Conservation (phyloP, 768 basidiomycete species). For the Collybiopsis confluens region DNA sequence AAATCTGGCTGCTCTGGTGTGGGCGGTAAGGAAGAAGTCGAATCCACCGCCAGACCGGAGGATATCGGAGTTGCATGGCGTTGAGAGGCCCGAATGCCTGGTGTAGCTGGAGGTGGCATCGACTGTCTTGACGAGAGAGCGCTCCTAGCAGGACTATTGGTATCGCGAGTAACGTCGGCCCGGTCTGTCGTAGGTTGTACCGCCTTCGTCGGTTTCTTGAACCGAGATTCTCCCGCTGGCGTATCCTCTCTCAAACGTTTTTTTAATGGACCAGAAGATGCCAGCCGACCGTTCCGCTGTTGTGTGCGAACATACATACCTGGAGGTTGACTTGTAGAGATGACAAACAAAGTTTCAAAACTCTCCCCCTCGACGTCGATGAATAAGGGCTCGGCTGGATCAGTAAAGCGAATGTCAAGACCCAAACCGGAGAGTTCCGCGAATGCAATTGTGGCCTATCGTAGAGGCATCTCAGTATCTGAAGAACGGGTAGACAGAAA, state of each 20-base stretch:
- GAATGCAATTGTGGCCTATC: constrained; percentile 74
- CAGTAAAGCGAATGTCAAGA: constrained; percentile 72
- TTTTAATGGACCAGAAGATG: constrained; percentile 4
- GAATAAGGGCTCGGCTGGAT: constrained; percentile 69
- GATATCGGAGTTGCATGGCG: not conserved
- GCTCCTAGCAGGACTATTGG: constrained; percentile 32
- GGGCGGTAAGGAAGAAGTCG: not conserved
- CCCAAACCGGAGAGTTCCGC: constrained; percentile 66
- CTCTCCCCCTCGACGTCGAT: constrained; percentile 72
- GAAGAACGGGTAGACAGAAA: not conserved
- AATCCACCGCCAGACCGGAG: not conserved
- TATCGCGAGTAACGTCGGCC: constrained; percentile 23
- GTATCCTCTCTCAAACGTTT: constrained; percentile 45
- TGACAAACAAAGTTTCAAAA: constrained; percentile 65
- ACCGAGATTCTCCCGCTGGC: constrained; percentile 31
- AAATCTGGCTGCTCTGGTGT: constrained; percentile 3
- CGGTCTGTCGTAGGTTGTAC: constrained; percentile 32
- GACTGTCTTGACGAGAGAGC: constrained; percentile 13
- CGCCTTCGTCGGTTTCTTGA: constrained; percentile 52
- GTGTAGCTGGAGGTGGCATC: constrained; percentile 7
- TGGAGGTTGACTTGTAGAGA: constrained; percentile 68
- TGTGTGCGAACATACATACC: constrained; percentile 25
- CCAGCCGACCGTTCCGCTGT: constrained; percentile 9
- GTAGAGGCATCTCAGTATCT: not conserved
- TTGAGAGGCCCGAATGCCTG: constrained; percentile 9